These are phyloP conservation scores for Pyrenula aspistea DNA, from an alignment of 495 filamentous ascomycete species.

Conservation along the genomic window DNA sequence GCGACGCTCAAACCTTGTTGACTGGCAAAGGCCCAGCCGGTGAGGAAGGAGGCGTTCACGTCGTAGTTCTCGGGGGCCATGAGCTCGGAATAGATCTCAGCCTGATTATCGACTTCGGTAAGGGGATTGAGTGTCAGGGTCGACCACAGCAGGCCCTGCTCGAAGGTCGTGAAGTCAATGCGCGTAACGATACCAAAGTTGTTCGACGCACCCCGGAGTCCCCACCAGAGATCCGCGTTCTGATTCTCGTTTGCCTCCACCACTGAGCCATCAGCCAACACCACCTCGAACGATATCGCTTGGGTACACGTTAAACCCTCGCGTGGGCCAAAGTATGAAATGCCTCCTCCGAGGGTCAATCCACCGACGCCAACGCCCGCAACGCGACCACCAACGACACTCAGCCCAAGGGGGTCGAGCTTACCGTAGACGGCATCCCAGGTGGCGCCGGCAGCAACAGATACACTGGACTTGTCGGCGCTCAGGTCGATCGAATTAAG, in stretches of 20 bases:
- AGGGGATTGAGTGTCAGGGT: slow-evolving; percentile 1
- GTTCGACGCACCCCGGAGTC: slow-evolving; percentile 30
- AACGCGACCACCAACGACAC: slow-evolving; percentile 37
- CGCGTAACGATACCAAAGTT: slow-evolving; percentile 32
- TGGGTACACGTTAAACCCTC: slow-evolving; percentile 26
- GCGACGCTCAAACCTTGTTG: slow-evolving; percentile 3
- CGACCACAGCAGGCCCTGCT: slow-evolving; percentile 5
- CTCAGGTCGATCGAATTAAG: slow-evolving; percentile 26
- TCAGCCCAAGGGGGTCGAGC: slow-evolving; percentile 32
- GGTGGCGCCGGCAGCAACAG: slow-evolving; percentile 30
- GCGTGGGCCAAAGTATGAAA: slow-evolving; percentile 24
- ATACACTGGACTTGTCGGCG: slow-evolving; percentile 14
- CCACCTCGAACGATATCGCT: slow-evolving; percentile 27
- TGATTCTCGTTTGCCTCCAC: slow-evolving; percentile 16
- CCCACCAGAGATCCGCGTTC: slow-evolving; percentile 27
- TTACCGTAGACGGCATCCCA: slow-evolving; percentile 31
- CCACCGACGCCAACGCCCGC: slow-evolving; percentile 28
- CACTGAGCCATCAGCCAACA: slow-evolving; percentile 31
- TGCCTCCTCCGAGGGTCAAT: slow-evolving; percentile 20
- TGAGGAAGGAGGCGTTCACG: slow-evolving; percentile 4
- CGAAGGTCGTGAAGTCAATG: slow-evolving; percentile 21
- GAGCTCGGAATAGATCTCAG: slow-evolving; percentile 26
- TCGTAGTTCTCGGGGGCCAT: slow-evolving; percentile 23
- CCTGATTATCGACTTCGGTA: slow-evolving; percentile 2
- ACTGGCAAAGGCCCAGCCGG: no score